A percentile compares a stretch with the other conserved stretches of the same genome.
These are phyloP conservation scores for Cinnamomum chago DNA, from an alignment of 164 flowering plant species.

Conservation along the genomic window DNA sequence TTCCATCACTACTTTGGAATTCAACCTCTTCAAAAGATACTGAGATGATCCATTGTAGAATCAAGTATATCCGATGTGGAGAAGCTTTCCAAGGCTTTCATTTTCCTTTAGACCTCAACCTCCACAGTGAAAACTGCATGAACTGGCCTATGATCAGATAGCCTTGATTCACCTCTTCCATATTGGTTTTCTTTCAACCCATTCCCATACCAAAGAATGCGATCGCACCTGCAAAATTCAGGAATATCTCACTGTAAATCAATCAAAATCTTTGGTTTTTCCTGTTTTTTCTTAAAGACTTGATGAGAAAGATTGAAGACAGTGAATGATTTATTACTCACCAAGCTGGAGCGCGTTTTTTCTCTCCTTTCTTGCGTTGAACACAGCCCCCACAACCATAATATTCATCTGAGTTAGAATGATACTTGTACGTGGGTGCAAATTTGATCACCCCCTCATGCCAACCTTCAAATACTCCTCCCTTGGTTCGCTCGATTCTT, in stretches of 20 bases:
- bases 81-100: conserved; percentile 20
- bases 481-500: conserved; percentile 24
- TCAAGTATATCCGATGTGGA: conserved; percentile 37
- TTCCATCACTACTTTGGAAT: conserved; percentile 19
- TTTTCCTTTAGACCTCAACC: conserved; percentile 30
- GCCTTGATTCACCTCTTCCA: conserved; percentile 65
- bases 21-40: conserved; percentile 13
- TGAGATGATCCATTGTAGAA: conserved; percentile 11
- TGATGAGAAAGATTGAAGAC: too few species aligned
- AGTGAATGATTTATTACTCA: conserved; percentile 15
- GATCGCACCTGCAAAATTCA: conserved; percentile 65
- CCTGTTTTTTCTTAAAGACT: background rate
- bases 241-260: background rate
- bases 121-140: conserved; percentile 63
- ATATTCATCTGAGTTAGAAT: conserved; percentile 49
- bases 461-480: conserved; percentile 77
- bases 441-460: conserved; percentile 64
- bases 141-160: conserved; percentile 85
- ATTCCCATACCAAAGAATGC: conserved; percentile 80
- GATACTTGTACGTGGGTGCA: conserved; percentile 82
- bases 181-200: conserved; percentile 66
- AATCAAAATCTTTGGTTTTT: background rate
- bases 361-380: conserved; percentile 52
- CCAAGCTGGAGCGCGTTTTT: conserved; percentile 87
- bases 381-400: conserved; percentile 62